A percentile compares a stretch with the other conserved stretches of the same genome.
These are phyloP conservation scores for Malus asiatica DNA, from an alignment of 306 rosid species.

Conservation along the genomic window DNA sequence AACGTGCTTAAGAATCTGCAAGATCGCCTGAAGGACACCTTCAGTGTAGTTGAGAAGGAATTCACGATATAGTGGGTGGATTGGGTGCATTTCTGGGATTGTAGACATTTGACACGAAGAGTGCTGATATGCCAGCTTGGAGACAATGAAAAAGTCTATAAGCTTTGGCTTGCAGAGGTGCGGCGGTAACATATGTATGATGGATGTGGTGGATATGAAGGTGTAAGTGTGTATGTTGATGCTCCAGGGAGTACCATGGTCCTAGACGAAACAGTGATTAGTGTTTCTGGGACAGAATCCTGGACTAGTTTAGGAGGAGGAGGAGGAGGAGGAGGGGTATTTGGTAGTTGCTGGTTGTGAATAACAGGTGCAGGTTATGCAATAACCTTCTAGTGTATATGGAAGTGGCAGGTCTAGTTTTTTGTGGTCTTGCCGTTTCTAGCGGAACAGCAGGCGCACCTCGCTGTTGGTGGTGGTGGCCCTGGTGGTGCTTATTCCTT, in stretches of 20 bases:
- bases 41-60: constrained; percentile 65
- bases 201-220: background rate
- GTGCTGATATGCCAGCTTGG: background rate
- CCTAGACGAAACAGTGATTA: background rate
- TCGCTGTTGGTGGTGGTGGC: background rate
- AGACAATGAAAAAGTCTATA: background rate
- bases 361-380: constrained; percentile 1
- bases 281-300: background rate
- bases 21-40: constrained; percentile 39
- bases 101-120: constrained; percentile 9
- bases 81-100: background rate
- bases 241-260: background rate
- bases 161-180: background rate
- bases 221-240: background rate
- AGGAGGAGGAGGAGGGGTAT: background rate
- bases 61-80: constrained; percentile 27
- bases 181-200: background rate
- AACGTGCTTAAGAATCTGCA: constrained; percentile 56
- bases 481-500: background rate
- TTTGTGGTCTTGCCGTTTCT: constrained; percentile 14
- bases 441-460: background rate
- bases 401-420: background rate
- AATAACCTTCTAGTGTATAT: background rate
- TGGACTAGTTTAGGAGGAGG: background rate
- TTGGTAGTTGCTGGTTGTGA: background rate